Base-by-base conservation (phyloP, 495 filamentous ascomycete species). In the Talaromyces proteolyticus region DNA sequence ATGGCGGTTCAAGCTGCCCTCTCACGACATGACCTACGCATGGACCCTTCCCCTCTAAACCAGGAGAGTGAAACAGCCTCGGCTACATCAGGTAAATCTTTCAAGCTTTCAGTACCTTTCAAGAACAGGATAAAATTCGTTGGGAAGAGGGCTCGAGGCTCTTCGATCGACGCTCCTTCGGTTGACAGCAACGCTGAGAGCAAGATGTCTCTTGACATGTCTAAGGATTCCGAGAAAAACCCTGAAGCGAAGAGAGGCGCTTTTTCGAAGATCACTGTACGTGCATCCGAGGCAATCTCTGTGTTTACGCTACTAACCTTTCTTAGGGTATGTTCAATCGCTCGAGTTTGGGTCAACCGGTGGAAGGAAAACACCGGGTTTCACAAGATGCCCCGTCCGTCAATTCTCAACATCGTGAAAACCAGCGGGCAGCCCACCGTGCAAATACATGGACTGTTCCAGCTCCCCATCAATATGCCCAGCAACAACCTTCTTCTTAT, bases 251-350 rank as follows among this genome's bases (percentile, higher is more conserved):
- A 57, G 20, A 59, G 60, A 19, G 37, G 34, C 20, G 42, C 42
- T 18, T 52, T 60, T 16, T 36, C 39, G 19, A 55, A 49, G 36
- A 17, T 63, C 19, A 49, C 29, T 18, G 60, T 63, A 53, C 26
- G 54, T 57, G 7, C 12, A 10, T 8, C 6, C 2, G 2, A 3
- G 11, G 18, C 23, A n/a, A 23, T 16, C 39, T 42, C 42, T 34
- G 16, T 8, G 0, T 46, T 8, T 6, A 25, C 36, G 19, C 42
- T 5, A 50, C 25, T 39, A 6, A 46, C 23, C 47, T 4, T 14
- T 18, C 18, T 19, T 24, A 57, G 59, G 59, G 59, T 42, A 41
- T 62, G 17, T 62, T 62, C 45, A 51, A 50, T 24, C 59, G 54
- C 8, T 46, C 53, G 18, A 36, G 36, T 25, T 20, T 22, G 20